A percentile compares a stretch with the other conserved stretches of the same genome.
Conservation (phyloP, 805 yeast genomes). For the Schwanniomyces pseudopolymorphus region DNA sequence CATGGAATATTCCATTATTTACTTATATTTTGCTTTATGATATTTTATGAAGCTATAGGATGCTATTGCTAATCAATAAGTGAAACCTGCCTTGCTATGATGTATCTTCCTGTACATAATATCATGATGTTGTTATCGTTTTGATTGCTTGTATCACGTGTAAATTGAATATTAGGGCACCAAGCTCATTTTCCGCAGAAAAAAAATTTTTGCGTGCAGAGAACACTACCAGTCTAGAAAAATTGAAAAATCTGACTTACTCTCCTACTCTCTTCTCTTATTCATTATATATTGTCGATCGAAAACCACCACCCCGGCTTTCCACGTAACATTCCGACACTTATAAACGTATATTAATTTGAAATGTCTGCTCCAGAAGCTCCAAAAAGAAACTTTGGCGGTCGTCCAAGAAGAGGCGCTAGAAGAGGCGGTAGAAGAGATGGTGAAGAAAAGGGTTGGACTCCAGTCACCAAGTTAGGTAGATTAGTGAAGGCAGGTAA, state of each 20-base stretch:
- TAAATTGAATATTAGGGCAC: slow-evolving; percentile 1
- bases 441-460: slow-evolving; percentile 98
- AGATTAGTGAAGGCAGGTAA: slow-evolving; percentile 99
- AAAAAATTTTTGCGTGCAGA: not conserved
- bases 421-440: slow-evolving; percentile 66
- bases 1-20: too few species aligned
- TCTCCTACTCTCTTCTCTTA: not conserved
- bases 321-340: slow-evolving; percentile 70
- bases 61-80: too few species aligned
- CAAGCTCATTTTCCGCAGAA: not conserved
- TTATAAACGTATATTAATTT: slow-evolving; percentile 12
- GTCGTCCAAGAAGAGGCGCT: slow-evolving; percentile 57
- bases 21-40: too few species aligned
- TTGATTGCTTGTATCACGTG: too few species aligned
- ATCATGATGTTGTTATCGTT: too few species aligned
- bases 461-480: slow-evolving; percentile 99
- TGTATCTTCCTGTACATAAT: too few species aligned
- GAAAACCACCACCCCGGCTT: slow-evolving; percentile 72
- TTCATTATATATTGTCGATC: slow-evolving; percentile 44
- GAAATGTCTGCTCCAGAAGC: slow-evolving; percentile 46
- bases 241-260: not conserved
- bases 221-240: not conserved
- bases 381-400: slow-evolving; percentile 52
- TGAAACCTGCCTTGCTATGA: too few species aligned
- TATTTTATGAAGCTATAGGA: too few species aligned